phyloP scores from a whole-genome alignment of 1,284 basidiomycete genomes.

The Moniliophthora roreri region DNA sequence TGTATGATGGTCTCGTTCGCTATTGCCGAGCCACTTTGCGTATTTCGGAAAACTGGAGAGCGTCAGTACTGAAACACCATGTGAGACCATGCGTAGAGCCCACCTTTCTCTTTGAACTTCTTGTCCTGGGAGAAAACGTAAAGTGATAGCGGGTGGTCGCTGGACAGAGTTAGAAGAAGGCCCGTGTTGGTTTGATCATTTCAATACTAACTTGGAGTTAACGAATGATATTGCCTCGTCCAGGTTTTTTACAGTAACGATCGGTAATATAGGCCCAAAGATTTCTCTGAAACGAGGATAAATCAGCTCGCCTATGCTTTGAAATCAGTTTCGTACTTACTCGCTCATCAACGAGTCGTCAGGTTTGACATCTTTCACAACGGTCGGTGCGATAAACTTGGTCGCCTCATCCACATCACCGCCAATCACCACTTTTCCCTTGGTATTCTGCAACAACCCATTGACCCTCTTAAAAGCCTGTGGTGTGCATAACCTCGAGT shows the following conservation, averaged over 20 bases:
- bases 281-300: slow-evolving; percentile 47
- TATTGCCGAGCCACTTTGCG: slow-evolving; percentile 63
- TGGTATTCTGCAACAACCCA: slow-evolving; percentile 61
- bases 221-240: slow-evolving; percentile 76
- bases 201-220: slow-evolving; percentile 57
- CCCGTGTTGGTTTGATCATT: too few relatives aligned
- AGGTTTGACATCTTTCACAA: slow-evolving; percentile 59
- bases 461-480: slow-evolving; percentile 65
- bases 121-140: slow-evolving; percentile 74
- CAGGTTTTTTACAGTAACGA: slow-evolving; percentile 72
- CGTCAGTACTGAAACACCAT: neutral
- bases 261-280: slow-evolving; percentile 80
- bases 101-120: slow-evolving; percentile 62
- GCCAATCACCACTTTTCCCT: slow-evolving; percentile 72
- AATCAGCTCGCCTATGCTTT: neutral
- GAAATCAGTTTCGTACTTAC: slow-evolving; percentile 35
- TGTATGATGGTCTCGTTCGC: slow-evolving; percentile 69
- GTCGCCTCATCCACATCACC: slow-evolving; percentile 61
- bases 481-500: slow-evolving; percentile 48
- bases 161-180: too few relatives aligned
- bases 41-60: slow-evolving; percentile 58
- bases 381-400: slow-evolving; percentile 67
- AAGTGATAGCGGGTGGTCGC: slow-evolving; percentile 75
- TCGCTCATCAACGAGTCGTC: slow-evolving; percentile 79
- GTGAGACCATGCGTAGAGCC: neutral